phyloP scores from a whole-genome alignment of 2,329 filamentous ascomycete species.

The Mycosphaerelloides madeirae region DNA sequence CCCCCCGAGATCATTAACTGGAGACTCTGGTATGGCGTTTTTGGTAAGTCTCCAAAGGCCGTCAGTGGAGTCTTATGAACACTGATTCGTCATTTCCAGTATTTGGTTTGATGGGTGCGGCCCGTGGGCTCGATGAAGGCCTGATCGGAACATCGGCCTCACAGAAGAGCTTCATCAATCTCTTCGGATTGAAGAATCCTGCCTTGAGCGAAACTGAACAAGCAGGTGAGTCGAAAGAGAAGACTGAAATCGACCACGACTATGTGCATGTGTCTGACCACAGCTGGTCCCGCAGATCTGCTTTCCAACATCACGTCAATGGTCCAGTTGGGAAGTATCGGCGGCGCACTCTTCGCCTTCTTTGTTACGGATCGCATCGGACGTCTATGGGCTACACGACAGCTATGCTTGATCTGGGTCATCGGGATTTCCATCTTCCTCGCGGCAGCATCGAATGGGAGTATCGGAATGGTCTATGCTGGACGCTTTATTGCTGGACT shows the following conservation, averaged over 20 bases:
- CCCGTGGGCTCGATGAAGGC: conserved; percentile 74
- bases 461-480: conserved; percentile 34
- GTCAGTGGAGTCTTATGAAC: not conserved
- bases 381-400: conserved; percentile 27
- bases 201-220: conserved; percentile 37
- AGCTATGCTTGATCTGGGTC: conserved; percentile 28
- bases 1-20: conserved; percentile 71
- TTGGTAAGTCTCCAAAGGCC: conserved; percentile 37
- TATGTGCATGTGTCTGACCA: no score
- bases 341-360: conserved; percentile 58
- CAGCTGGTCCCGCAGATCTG: conserved; percentile 34
- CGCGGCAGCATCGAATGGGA: conserved; percentile 39
- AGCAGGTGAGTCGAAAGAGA: not conserved
- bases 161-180: conserved; percentile 58
- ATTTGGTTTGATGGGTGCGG: conserved; percentile 61
- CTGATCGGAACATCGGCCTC: conserved; percentile 58
- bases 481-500: conserved; percentile 32
- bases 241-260: no score
- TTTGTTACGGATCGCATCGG: conserved; percentile 29
- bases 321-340: conserved; percentile 75
- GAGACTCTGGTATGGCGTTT: conserved; percentile 70
- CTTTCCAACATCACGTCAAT: conserved; percentile 66
- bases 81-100: conserved; percentile 15
- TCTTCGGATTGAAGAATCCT: conserved; percentile 56
- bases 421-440: conserved; percentile 39